Conservation (phyloP, 345 rosid species). For the Mangifera indica region DNA sequence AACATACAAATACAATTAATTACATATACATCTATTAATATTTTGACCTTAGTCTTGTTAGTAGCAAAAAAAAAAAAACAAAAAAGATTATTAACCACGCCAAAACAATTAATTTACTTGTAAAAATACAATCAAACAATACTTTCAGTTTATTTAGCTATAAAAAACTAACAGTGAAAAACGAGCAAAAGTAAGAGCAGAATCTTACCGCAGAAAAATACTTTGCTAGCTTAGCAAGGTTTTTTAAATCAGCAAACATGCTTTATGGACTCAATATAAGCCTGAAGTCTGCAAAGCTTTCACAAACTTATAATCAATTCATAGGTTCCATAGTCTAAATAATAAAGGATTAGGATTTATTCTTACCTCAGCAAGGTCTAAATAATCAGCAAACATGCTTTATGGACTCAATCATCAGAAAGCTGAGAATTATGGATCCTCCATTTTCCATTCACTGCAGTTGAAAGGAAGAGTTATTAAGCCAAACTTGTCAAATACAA, state of each 20-base stretch:
- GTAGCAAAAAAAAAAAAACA: neutral
- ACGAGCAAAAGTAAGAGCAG: neutral
- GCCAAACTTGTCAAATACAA: neutral
- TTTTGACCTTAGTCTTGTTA: neutral
- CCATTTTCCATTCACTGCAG: neutral
- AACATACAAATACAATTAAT: neutral
- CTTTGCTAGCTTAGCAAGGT: slow-evolving; percentile 9
- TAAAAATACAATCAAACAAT: neutral
- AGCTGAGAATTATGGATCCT: slow-evolving; percentile 6
- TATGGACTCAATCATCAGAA: neutral
- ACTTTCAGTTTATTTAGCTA: neutral
- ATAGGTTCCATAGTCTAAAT: neutral
- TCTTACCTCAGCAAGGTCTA: neutral
- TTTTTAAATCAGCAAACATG: neutral
- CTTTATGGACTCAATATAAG: neutral
- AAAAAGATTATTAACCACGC: neutral
- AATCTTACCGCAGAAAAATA: neutral
- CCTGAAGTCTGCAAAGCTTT: neutral
- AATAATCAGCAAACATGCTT: too few species aligned
- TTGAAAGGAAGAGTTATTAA: neutral
- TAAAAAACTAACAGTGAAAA: neutral
- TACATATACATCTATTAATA: neutral
- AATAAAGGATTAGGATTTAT: slow-evolving; percentile 7
- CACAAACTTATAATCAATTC: neutral
- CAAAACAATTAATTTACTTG: neutral